A percentile compares a stretch with the other conserved stretches of the same genome.
phyloP scores from a whole-genome alignment of 305 asterid genomes.

The Galium porrigens region DNA sequence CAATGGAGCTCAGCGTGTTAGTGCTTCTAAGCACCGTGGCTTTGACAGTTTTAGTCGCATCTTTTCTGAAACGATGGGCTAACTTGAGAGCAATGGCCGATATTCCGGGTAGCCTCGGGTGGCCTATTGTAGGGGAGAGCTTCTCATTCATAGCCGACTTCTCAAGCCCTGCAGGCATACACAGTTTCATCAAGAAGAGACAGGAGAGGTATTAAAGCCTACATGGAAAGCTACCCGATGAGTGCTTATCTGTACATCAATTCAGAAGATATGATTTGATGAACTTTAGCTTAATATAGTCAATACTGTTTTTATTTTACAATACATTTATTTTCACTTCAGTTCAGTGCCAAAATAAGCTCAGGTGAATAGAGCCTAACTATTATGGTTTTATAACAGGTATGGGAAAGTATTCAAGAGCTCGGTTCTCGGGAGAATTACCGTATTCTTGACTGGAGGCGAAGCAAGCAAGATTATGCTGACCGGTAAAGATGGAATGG shows the following conservation, averaged over 20 bases:
- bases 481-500: constrained; percentile 73
- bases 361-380: neutral
- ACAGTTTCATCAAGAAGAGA: constrained; percentile 58
- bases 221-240: neutral
- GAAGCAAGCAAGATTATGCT: constrained; percentile 59
- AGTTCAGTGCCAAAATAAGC: too few species aligned
- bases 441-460: constrained; percentile 67
- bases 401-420: constrained; percentile 75
- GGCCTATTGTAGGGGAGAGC: constrained; percentile 71
- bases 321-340: too few species aligned
- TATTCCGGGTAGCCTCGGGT: constrained; percentile 62
- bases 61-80: constrained; percentile 28
- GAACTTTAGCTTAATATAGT: too few species aligned
- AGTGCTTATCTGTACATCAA: too few species aligned
- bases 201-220: constrained; percentile 36
- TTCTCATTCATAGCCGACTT: constrained; percentile 51
- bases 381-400: constrained; percentile 21
- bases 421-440: constrained; percentile 51
- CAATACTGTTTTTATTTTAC: too few species aligned
- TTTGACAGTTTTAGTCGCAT: constrained; percentile 25
- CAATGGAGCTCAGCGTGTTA: constrained; percentile 22
- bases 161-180: constrained; percentile 50
- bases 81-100: constrained; percentile 44
- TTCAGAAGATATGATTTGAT: too few species aligned
- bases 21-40: constrained; percentile 22